Evolutionary conservation across 106 monocot genomes (phyloP), one percentile per base, ranked within the genome.

Genomic region (Allium fistulosum): DNA sequence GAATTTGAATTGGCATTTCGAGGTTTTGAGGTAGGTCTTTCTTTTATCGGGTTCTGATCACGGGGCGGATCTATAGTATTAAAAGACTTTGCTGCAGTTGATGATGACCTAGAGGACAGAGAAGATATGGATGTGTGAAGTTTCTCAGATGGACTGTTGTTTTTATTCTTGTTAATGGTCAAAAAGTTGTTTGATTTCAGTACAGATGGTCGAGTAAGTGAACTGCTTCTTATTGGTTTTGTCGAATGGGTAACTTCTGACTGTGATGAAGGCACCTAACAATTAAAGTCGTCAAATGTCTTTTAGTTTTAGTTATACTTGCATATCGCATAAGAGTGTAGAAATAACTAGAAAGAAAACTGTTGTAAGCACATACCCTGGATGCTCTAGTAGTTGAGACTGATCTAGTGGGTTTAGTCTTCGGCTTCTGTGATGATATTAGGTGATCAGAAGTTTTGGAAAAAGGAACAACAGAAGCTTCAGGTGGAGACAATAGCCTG

Each of bases 401-500:
- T 80, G 85, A 75, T 83, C 74, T 77, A 26, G 69, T 71, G 8
- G 71, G 53, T 65, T 14, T 71, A 55, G 58, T 62, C 56, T 58
- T 83, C 16, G 76, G 51, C 69, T 57, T 57, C 46, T 69, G 28
- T 49, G 82, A 62, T 6, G 72, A 15, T 11, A 11, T 17, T 48
- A 71, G 67, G 27, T 64, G 69, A 46, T 83, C 83, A 51, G 4
- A 66, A 52, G 62, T 49, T 51, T 81, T 71, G 14, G 68, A 62
- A 11, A 74, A 71, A 56, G 84, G 66, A 55, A 64, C 45, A 26
- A 69, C 71, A 48, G 85, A 85, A 66, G 83, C 78, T 62, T 80
- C 80, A 48, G 90, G 90, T 15, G 90, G 90, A 37, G 83, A 81
- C 46, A 90, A 69, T 60, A 90, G 90, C 90, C 90, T 90, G 49